A percentile compares a stretch with the other conserved stretches of the same genome.
Conservation (phyloP, 2,329 filamentous ascomycete genomes). For the Colletotrichum cordylinicola region DNA sequence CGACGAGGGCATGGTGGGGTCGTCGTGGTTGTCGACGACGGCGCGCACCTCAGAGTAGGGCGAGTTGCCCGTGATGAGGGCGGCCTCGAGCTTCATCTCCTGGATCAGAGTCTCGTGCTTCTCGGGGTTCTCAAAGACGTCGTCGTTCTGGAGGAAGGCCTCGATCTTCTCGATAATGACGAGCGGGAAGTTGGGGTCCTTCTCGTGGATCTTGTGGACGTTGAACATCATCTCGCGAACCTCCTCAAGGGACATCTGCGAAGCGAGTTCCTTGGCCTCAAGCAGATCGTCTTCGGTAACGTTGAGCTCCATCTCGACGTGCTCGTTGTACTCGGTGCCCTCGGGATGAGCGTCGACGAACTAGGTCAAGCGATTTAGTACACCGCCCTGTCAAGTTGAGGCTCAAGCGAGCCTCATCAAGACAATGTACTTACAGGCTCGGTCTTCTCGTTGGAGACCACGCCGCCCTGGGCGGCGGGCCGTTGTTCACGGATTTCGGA, state of each 20-base stretch:
- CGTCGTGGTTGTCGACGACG: conserved; percentile 45
- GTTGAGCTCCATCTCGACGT: conserved; percentile 35
- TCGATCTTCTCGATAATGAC: conserved; percentile 42
- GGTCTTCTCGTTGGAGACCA: conserved; percentile 10
- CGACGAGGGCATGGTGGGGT: conserved; percentile 37
- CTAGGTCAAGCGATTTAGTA: background rate
- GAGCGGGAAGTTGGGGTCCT: conserved; percentile 51
- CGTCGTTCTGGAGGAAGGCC: conserved; percentile 38
- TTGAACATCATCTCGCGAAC: conserved; percentile 41
- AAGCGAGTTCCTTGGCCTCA: conserved; percentile 50
- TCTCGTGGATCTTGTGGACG: conserved; percentile 44
- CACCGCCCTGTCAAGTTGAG: background rate
- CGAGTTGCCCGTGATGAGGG: conserved; percentile 35
- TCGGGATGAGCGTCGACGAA: conserved; percentile 4
- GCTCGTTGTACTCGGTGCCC: background rate
- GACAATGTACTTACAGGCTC: background rate
- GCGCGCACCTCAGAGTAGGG: conserved; percentile 43
- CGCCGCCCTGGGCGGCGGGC: conserved; percentile 5
- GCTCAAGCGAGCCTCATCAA: background rate
- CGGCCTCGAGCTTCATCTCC: conserved; percentile 39
- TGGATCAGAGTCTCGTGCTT: conserved; percentile 36
- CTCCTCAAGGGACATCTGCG: conserved; percentile 46
- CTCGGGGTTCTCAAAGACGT: conserved; percentile 39
- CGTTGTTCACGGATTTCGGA: conserved; percentile 13
- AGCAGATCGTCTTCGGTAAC: conserved; percentile 52